Conservation (phyloP, 129 eudicot genomes). For the Flaveria sonorensis region DNA sequence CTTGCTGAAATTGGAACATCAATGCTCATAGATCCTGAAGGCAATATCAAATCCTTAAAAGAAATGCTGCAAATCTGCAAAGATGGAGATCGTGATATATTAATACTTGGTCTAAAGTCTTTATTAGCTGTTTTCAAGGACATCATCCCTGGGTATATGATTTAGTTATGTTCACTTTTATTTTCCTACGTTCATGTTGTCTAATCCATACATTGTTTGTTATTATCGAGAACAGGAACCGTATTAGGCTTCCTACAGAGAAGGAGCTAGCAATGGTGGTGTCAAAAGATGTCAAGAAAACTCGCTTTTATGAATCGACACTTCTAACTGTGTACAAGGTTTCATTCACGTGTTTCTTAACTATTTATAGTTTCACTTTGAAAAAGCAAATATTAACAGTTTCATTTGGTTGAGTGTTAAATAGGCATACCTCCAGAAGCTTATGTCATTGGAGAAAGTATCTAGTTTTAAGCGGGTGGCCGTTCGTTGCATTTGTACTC, state of each 20-base stretch:
- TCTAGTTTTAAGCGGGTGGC: constrained; percentile 63
- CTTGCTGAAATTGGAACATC: constrained; percentile 91
- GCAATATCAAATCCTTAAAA: constrained; percentile 66
- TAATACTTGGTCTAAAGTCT: constrained; percentile 65
- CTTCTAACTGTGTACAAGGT: constrained; percentile 88
- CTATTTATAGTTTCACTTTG: not conserved
- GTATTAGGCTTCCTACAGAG: constrained; percentile 94
- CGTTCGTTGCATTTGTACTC: constrained; percentile 74
- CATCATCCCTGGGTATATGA: constrained; percentile 87
- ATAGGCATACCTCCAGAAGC: constrained; percentile 81
- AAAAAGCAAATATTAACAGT: not conserved
- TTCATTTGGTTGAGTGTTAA: constrained; percentile 12
- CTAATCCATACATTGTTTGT: not conserved
- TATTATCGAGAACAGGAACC: constrained; percentile 57
- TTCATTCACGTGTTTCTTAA: constrained; percentile 1
- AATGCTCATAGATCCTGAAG: constrained; percentile 83
- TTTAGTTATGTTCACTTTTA: not conserved
- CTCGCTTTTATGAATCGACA: constrained; percentile 81
- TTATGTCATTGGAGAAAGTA: constrained; percentile 56
- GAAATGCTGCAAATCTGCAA: constrained; percentile 84
- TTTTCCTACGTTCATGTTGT: constrained; percentile 13
- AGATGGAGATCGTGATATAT: constrained; percentile 60
- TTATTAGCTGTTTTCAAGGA: constrained; percentile 90
- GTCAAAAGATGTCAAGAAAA: constrained; percentile 74
- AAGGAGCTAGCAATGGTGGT: constrained; percentile 91